Percentiles rank a stretch among this genome's conserved stretches.
Evolutionary conservation across 2,329 filamentous ascomycete species (phyloP).

Genomic region (Calcarisporium arbuscula): DNA sequence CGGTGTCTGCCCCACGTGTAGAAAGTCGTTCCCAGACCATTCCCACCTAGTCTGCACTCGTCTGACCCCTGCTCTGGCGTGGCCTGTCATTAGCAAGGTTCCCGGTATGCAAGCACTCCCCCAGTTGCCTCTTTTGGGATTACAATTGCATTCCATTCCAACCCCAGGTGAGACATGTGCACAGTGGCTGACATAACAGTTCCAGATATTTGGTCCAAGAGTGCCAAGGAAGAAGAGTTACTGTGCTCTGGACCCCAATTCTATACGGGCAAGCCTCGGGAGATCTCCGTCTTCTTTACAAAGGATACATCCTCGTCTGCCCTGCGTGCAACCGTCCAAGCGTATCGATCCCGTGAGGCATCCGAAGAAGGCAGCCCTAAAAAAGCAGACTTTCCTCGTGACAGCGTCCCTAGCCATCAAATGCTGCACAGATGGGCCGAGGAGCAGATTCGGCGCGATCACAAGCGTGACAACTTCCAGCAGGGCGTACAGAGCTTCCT

Average conservation of each 20-base stretch:
- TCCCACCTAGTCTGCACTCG: conserved; percentile 34
- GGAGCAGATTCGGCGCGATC: conserved; percentile 28
- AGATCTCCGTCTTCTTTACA: conserved; percentile 30
- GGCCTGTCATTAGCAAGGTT: conserved; percentile 31
- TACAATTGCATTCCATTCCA: too few relatives aligned
- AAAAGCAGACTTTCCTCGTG: conserved; percentile 30
- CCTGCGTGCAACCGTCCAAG: conserved; percentile 31
- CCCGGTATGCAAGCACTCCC: conserved; percentile 25
- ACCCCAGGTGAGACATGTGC: conserved; percentile 20
- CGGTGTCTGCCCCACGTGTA: conserved; percentile 35
- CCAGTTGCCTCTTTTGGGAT: too few relatives aligned
- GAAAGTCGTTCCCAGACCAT: conserved; percentile 33
- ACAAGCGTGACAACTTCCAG: conserved; percentile 23
- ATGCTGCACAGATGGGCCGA: conserved; percentile 31
- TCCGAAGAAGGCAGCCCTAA: conserved; percentile 23
- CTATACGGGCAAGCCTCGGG: conserved; percentile 28
- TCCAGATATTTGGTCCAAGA: conserved; percentile 31
- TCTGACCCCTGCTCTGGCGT: conserved; percentile 28
- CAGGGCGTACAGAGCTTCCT: conserved; percentile 30
- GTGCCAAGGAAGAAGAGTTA: conserved; percentile 26
- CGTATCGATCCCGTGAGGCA: conserved; percentile 26
- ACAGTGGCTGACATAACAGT: conserved; percentile 16
- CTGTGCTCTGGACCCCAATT: conserved; percentile 27
- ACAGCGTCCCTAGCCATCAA: conserved; percentile 28
- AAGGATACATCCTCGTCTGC: conserved; percentile 29